phyloP scores from a whole-genome alignment of 2,329 filamentous ascomycete species.

The Grosmannia huntii region DNA sequence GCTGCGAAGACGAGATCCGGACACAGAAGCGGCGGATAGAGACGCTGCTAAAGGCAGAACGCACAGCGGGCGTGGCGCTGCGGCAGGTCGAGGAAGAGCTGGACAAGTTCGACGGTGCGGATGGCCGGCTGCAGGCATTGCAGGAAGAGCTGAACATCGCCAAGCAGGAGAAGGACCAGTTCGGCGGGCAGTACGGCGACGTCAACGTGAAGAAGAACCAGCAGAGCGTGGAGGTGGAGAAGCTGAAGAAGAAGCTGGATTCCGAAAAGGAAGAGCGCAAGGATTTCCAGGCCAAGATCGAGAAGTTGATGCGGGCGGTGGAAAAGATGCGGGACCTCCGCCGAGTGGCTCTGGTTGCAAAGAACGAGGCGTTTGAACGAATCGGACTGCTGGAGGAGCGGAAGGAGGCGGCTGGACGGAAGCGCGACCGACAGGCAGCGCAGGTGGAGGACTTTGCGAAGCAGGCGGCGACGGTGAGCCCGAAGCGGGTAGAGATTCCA shows the following conservation, averaged over 20 bases:
- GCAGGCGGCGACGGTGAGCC: slow-evolving; percentile 40
- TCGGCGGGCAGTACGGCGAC: slow-evolving; percentile 42
- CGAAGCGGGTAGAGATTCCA: slow-evolving; percentile 46
- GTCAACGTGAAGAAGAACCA: slow-evolving; percentile 35
- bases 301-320: slow-evolving; percentile 43
- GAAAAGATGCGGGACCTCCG: slow-evolving; percentile 34
- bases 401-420: slow-evolving; percentile 31
- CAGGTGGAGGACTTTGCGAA: slow-evolving; percentile 39
- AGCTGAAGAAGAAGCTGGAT: slow-evolving; percentile 22
- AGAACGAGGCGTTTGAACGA: slow-evolving; percentile 45
- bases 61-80: slow-evolving; percentile 48
- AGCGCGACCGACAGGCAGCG: slow-evolving; percentile 31
- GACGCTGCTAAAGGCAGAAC: slow-evolving; percentile 37
- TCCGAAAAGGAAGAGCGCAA: slow-evolving; percentile 19
- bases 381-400: slow-evolving; percentile 35
- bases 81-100: slow-evolving; percentile 43
- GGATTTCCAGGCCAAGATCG: slow-evolving; percentile 32
- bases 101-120: slow-evolving; percentile 53
- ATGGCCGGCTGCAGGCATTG: slow-evolving; percentile 49
- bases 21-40: slow-evolving; percentile 31
- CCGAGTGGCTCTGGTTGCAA: slow-evolving; percentile 41
- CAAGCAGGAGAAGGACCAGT: slow-evolving; percentile 29
- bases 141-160: slow-evolving; percentile 42
- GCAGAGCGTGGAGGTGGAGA: slow-evolving; percentile 30
- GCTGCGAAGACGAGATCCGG: slow-evolving; percentile 33